Base-by-base conservation (phyloP, 164 flowering plant species). In the Sextonia rubra region DNA sequence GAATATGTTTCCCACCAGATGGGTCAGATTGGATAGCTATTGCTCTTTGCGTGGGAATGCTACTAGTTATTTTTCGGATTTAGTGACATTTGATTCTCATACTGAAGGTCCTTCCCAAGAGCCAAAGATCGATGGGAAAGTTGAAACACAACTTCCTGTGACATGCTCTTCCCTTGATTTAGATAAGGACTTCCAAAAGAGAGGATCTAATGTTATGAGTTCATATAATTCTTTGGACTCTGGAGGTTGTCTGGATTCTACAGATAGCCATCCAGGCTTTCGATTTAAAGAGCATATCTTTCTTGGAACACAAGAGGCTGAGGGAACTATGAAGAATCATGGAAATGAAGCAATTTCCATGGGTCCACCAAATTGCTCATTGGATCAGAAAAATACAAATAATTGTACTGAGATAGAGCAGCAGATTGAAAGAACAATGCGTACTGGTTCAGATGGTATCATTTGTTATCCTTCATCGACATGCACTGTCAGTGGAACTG, bases 1-100 rank as follows among this genome's bases (percentile, higher is more conserved):
- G 78, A 81, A 79, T 61, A 73, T 82, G 18, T 86, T 89, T 80
- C 93, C 78, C 69, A 85, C 90, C 80, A 83, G 83, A 83, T 94
- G 98, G 97, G 80, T 71, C 55, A 88, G 82, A 82, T 80, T 90
- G 61, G 83, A 76, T 63, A 84, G 78, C 67, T 56, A 70, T 70
- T 27, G 77, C 60, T 75, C 73, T 77, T 75, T 76, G 74, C 76
- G 68, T 74, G 85, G 84, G 32, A 78, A 70, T 77, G 74, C 67
- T 24, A 44, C 70, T 71, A 76, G 77, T 70, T 71, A 73, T 70
- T 80, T 80, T 73, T 75, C 78, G 22, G 86, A 84, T 29, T 86
- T 86, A 17, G 74, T 91, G 44, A 80, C 82, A 48, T 84, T 77
- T 79, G 85, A 91, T 15, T 20, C 17, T 82, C 73, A 78, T 44